These are phyloP conservation scores for Colletotrichum viniferum DNA, from an alignment of 2,329 filamentous ascomycete genomes.

Conservation along the genomic window DNA sequence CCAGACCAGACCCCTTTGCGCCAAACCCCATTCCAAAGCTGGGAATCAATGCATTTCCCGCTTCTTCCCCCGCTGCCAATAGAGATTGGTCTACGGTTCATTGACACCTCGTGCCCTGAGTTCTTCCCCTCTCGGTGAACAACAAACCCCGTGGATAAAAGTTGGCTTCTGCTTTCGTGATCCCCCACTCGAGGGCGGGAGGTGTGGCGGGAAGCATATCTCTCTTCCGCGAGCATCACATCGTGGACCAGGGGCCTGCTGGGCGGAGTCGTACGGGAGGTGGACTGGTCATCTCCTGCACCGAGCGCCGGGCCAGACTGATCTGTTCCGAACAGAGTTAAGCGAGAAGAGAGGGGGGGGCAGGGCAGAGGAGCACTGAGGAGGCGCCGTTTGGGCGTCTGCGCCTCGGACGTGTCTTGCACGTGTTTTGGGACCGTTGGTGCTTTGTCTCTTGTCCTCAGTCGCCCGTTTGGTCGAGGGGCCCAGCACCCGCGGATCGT, in stretches of 20 bases:
- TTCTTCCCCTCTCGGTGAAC: neutral
- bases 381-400: neutral
- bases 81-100: neutral
- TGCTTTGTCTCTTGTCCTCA: neutral
- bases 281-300: neutral
- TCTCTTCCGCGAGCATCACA: neutral
- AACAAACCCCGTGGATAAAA: neutral
- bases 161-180: neutral
- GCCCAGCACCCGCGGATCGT: neutral
- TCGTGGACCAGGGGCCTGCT: neutral
- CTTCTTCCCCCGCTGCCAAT: neutral
- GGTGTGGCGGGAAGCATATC: neutral
- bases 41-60: neutral
- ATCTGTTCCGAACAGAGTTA: neutral
- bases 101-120: neutral
- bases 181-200: neutral
- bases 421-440: neutral
- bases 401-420: neutral
- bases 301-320: neutral
- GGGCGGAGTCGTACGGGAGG: neutral
- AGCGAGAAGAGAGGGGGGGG: neutral
- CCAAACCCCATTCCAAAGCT: neutral
- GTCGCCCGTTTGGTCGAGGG: neutral
- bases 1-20: neutral
- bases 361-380: too few species aligned